Evolutionary conservation across 75 land plant species (phyloP).

Genomic region (Sequoia sempervirens): DNA sequence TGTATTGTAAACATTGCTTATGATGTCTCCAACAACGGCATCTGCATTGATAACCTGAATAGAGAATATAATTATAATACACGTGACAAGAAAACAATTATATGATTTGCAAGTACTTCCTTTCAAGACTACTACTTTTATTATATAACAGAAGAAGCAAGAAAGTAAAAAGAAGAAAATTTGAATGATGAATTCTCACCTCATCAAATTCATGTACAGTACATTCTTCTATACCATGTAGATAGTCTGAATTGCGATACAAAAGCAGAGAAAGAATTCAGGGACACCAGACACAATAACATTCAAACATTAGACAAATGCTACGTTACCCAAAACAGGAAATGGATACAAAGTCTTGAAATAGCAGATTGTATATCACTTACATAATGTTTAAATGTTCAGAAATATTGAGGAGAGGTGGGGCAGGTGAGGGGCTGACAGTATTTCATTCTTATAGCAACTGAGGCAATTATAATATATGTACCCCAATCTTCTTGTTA

Average conservation of each 20-base stretch:
- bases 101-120: not conserved
- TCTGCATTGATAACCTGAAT: constrained; percentile 22
- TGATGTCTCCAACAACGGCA: constrained; percentile 1
- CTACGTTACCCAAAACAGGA: not conserved
- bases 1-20: not conserved
- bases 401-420: not conserved
- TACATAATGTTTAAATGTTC: not conserved
- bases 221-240: constrained; percentile 85
- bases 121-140: not conserved
- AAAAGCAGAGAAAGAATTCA: not conserved
- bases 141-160: not conserved
- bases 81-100: not conserved
- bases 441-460: not conserved
- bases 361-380: not conserved
- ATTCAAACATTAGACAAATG: constrained; percentile 1
- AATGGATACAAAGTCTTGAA: not conserved
- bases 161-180: constrained; percentile 5
- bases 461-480: not conserved
- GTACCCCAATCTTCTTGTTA: not conserved
- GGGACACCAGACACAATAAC: not conserved
- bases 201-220: constrained; percentile 46
- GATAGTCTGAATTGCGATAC: constrained; percentile 51
- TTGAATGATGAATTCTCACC: constrained; percentile 23
- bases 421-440: not conserved
- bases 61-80: not conserved